Base-by-base conservation (phyloP, 2,329 filamentous ascomycete genomes). In the Pseudogymnoascus sp. region DNA sequence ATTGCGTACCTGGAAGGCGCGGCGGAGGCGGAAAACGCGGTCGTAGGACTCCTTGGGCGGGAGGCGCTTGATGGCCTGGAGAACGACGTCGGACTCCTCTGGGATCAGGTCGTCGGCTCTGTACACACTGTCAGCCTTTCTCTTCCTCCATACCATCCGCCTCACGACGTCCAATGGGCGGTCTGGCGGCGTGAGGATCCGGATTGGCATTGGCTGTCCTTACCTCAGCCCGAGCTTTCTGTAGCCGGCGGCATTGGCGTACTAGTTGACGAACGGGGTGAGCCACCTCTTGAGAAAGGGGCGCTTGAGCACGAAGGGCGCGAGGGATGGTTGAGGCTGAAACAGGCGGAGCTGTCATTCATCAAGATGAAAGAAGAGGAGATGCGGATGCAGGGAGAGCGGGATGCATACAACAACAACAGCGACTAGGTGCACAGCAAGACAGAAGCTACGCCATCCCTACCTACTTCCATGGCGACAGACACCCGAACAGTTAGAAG, bases 101-200 rank as follows among this genome's bases (percentile, higher is more conserved):
- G 90, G 86, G 76, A 97, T 90, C 76, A 99, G 80, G 77, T 99
- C 95, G 79, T 99, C 95, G 83, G 88, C 87, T 79, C 95, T 97
- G 75, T 71, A 37, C 5, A 10, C 10, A 57, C n/a, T 31, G 54
- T 59, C 1, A 54, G 18, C 11, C 7, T 34, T n/a, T n/a, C n/a
- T n/a, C n/a, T n/a, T n/a, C n/a, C n/a, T n/a, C n/a, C n/a, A n/a
- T n/a, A n/a, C n/a, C n/a, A n/a, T n/a, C n/a, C n/a, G n/a, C n/a
- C n/a, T n/a, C n/a, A n/a, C n/a, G n/a, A n/a, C n/a, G n/a, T n/a
- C n/a, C n/a, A n/a, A n/a, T n/a, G n/a, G n/a, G n/a, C n/a, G n/a
- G n/a, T n/a, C n/a, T n/a, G n/a, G n/a, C n/a, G n/a, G n/a, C n/a
- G n/a, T n/a, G n/a, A n/a, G n/a, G n/a, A n/a, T n/a, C n/a, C n/a